Evolutionary conservation across 2,329 filamentous ascomycete species (phyloP).

Genomic region (Graphilbum fragrans): DNA sequence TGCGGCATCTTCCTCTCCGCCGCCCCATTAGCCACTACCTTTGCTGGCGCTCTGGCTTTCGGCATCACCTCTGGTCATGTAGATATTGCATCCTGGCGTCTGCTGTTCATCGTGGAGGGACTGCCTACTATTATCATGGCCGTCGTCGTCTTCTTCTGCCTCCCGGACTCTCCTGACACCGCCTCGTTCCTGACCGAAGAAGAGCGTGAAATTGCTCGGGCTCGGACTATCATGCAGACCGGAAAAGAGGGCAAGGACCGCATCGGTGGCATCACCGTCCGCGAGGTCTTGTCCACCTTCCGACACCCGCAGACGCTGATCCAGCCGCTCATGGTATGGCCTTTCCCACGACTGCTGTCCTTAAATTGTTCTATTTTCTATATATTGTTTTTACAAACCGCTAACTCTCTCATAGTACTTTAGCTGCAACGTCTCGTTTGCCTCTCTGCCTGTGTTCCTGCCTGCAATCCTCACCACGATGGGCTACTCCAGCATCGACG

Average conservation of each 20-base stretch:
- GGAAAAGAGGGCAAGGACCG: constrained; percentile 36
- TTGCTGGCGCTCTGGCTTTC: constrained; percentile 52
- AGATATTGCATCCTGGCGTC: constrained; percentile 48
- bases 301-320: constrained; percentile 37
- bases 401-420: constrained; percentile 14
- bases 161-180: constrained; percentile 38
- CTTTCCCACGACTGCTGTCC: constrained; percentile 14
- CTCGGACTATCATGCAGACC: constrained; percentile 38
- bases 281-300: constrained; percentile 34
- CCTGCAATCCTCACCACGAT: constrained; percentile 52
- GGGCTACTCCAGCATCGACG: constrained; percentile 54
- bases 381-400: neutral
- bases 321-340: constrained; percentile 17
- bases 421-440: constrained; percentile 23
- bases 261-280: constrained; percentile 27
- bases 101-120: constrained; percentile 55
- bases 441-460: constrained; percentile 45
- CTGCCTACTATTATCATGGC: constrained; percentile 44
- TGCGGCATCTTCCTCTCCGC: constrained; percentile 60
- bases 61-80: constrained; percentile 47
- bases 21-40: constrained; percentile 54
- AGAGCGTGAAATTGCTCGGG: constrained; percentile 44
- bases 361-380: neutral
- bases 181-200: constrained; percentile 42
- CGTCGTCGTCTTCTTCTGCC: constrained; percentile 38